phyloP scores from a whole-genome alignment of 371 early-diverging fungal genomes.

The Blakeslea trispora region DNA sequence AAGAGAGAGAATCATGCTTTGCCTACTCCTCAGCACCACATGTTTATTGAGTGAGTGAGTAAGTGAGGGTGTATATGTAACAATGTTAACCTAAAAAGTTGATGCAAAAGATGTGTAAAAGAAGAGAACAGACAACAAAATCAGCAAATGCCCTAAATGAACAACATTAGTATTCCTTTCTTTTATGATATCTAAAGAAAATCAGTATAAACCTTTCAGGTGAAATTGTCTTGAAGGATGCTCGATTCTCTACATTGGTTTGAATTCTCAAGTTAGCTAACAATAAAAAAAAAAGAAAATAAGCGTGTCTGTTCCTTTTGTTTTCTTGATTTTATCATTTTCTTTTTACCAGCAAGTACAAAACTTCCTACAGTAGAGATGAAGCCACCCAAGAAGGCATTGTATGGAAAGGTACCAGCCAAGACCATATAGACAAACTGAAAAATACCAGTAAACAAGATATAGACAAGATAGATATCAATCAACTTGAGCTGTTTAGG shows the following conservation, averaged over 20 bases:
- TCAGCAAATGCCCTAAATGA: conserved; percentile 68
- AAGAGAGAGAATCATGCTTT: too few species aligned
- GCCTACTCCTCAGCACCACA: too few species aligned
- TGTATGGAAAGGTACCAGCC: conserved; percentile 94
- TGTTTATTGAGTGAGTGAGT: too few species aligned
- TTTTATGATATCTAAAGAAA: neutral
- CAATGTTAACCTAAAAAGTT: conserved; percentile 58
- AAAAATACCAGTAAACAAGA: conserved; percentile 81
- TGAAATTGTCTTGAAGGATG: conserved; percentile 32
- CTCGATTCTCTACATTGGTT: conserved; percentile 29
- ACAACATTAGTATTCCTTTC: too few species aligned
- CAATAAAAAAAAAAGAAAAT: neutral
- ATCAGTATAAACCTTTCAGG: conserved; percentile 30
- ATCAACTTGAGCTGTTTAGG: conserved; percentile 82
- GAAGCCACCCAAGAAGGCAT: conserved; percentile 95
- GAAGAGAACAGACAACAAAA: conserved; percentile 51
- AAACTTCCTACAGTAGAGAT: conserved; percentile 91
- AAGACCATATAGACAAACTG: conserved; percentile 87
- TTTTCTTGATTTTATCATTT: too few species aligned
- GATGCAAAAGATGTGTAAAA: conserved; percentile 59
- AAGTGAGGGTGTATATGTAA: neutral
- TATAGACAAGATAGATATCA: conserved; percentile 89
- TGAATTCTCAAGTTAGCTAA: conserved; percentile 43
- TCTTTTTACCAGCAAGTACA: conserved; percentile 80
- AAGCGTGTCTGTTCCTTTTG: too few species aligned